A percentile compares a stretch with the other conserved stretches of the same genome.
phyloP scores from a whole-genome alignment of 75 land plant species.

The Pinus taeda region DNA sequence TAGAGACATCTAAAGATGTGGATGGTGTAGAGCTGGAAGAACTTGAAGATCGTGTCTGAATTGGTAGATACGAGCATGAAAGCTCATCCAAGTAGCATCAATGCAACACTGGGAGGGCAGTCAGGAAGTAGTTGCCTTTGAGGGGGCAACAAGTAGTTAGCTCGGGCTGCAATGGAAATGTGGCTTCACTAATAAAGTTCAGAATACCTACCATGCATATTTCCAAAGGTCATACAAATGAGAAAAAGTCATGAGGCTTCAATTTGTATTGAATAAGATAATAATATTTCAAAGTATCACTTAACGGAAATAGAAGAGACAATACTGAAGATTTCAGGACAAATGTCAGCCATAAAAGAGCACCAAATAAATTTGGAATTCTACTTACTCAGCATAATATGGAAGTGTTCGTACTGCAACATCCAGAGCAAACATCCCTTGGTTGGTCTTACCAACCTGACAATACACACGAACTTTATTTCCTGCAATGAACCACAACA shows the following conservation, averaged over 20 bases:
- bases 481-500: conserved; percentile 33
- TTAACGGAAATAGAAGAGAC: not conserved
- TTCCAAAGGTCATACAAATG: not conserved
- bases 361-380: not conserved
- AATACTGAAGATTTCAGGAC: not conserved
- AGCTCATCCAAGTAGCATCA: too few species aligned
- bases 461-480: conserved; percentile 84
- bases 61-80: too few species aligned
- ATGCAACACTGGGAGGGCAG: too few species aligned
- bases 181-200: not conserved
- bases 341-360: too few species aligned
- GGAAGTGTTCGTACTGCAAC: conserved; percentile 85
- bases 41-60: too few species aligned
- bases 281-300: too few species aligned
- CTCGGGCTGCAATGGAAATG: too few species aligned
- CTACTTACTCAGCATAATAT: conserved; percentile 66
- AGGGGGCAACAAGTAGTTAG: too few species aligned
- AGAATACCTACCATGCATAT: not conserved
- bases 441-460: conserved; percentile 73
- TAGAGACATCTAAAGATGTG: too few species aligned
- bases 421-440: conserved; percentile 91
- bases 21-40: too few species aligned
- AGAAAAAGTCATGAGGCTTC: not conserved
- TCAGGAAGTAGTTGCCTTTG: too few species aligned
- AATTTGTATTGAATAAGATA: not conserved